Percentiles rank a stretch among this genome's conserved stretches.
Evolutionary conservation across 495 filamentous ascomycete genomes (phyloP).

Genomic region (Echria macrotheca): DNA sequence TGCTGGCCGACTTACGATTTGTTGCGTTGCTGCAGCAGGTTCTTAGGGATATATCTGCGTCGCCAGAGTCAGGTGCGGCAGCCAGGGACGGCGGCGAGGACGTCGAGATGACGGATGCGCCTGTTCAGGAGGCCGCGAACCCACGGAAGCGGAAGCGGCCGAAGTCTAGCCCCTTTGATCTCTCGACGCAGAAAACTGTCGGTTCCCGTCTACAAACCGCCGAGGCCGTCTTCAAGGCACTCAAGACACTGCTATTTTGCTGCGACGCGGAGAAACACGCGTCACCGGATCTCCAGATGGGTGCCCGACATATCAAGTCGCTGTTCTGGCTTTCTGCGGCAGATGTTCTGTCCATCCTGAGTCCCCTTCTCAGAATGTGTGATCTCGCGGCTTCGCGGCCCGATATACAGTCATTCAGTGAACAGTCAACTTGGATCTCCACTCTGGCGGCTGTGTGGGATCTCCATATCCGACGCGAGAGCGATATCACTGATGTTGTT

Average conservation of each 20-base stretch:
- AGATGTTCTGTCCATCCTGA: conserved; percentile 34
- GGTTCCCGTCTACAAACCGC: conserved; percentile 34
- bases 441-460: conserved; percentile 37
- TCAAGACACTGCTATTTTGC: conserved; percentile 30
- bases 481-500: conserved; percentile 37
- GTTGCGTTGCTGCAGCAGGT: conserved; percentile 36
- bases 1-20: conserved; percentile 40
- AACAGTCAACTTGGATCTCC: conserved; percentile 35
- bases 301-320: conserved; percentile 44
- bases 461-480: conserved; percentile 34
- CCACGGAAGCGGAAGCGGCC: conserved; percentile 36
- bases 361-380: conserved; percentile 34
- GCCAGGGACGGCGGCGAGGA: conserved; percentile 14
- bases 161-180: conserved; percentile 20
- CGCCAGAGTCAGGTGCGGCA: conserved; percentile 10
- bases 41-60: conserved; percentile 35
- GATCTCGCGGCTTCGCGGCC: conserved; percentile 23
- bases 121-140: conserved; percentile 6
- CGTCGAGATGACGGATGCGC: conserved; percentile 26
- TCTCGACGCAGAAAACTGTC: conserved; percentile 26
- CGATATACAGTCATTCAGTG: conserved; percentile 11
- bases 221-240: conserved; percentile 33
- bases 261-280: conserved; percentile 17
- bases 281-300: conserved; percentile 29
- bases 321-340: conserved; percentile 38